Percentiles rank a stretch among this genome's conserved stretches.
Evolutionary conservation across 306 rosid species (phyloP).

Genomic region (Prosopis cineraria): DNA sequence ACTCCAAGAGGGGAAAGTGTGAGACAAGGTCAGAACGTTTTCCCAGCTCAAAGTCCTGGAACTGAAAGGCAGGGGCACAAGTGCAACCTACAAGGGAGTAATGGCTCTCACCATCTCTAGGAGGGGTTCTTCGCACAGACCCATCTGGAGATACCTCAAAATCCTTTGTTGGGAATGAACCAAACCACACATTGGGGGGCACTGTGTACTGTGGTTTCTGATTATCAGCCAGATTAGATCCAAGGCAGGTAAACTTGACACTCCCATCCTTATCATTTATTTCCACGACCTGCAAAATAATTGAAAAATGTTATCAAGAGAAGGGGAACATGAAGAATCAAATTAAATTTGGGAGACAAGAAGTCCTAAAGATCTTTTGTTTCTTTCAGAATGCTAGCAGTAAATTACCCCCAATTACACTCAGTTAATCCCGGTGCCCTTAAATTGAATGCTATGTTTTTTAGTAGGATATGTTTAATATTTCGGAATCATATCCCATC

Average conservation of each 20-base stretch:
- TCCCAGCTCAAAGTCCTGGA: conserved; percentile 81
- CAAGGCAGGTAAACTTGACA: conserved; percentile 65
- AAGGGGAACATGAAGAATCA: not conserved
- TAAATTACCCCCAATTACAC: not conserved
- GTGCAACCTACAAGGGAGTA: conserved; percentile 90
- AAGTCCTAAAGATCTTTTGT: not conserved
- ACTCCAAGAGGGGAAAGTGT: conserved; percentile 48
- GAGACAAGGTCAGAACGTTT: conserved; percentile 63
- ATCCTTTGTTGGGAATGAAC: conserved; percentile 76
- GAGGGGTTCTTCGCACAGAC: conserved; percentile 38
- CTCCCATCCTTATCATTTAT: conserved; percentile 61
- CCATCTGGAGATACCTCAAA: conserved; percentile 52
- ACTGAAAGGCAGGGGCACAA: conserved; percentile 92
- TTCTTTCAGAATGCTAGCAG: not conserved
- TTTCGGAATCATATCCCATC: not conserved
- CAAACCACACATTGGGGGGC: conserved; percentile 84
- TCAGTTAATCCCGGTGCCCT: not conserved
- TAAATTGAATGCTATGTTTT: not conserved
- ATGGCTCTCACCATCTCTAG: conserved; percentile 64
- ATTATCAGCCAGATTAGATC: conserved; percentile 58
- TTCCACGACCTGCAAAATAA: conserved; percentile 55
- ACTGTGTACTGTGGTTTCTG: conserved; percentile 84
- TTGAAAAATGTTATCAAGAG: not conserved
- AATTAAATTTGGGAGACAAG: not conserved
- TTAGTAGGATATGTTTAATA: not conserved